phyloP scores from a whole-genome alignment of 1,139 yeast genomes.

The Saccharomyces hybrid region DNA sequence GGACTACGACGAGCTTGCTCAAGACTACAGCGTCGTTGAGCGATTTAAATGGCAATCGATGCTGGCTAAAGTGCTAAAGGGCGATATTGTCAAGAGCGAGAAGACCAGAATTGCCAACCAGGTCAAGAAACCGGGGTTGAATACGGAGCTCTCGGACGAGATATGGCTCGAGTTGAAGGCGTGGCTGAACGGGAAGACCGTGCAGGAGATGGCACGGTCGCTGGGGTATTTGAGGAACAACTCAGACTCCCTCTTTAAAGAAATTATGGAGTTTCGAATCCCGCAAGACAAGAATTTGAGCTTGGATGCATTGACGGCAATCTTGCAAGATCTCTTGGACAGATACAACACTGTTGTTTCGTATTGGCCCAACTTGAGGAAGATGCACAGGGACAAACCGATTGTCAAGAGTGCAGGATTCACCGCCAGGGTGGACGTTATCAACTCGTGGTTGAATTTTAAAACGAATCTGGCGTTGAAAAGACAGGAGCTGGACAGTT shows the following conservation, averaged over 20 bases:
- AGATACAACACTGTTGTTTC: conserved; percentile 62
- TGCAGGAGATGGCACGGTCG: conserved; percentile 66
- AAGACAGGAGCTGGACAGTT: conserved; percentile 42
- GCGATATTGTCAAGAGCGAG: conserved; percentile 86
- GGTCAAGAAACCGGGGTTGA: conserved; percentile 35
- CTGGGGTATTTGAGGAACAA: conserved; percentile 67
- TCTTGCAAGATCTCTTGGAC: conserved; percentile 38
- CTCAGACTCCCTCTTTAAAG: conserved; percentile 64
- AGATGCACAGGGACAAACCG: conserved; percentile 73
- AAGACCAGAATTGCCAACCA: conserved; percentile 62
- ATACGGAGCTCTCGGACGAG: conserved; percentile 59
- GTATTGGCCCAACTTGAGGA: conserved; percentile 70
- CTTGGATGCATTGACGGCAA: background rate
- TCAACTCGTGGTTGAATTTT: conserved; percentile 74
- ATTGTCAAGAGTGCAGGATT: conserved; percentile 57
- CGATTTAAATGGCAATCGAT: conserved; percentile 96
- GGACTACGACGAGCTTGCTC: no score
- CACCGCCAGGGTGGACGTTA: conserved; percentile 59
- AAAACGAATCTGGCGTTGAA: conserved; percentile 61
- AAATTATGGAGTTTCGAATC: conserved; percentile 40
- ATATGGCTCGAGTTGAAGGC: conserved; percentile 70
- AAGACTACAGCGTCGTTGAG: no score
- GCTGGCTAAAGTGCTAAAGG: conserved; percentile 80
- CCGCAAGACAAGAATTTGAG: background rate
- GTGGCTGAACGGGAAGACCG: conserved; percentile 66